Percentiles rank a stretch among this genome's conserved stretches.
These are phyloP conservation scores for Penicillium cataractarum DNA, from an alignment of 495 filamentous ascomycete species.

Conservation along the genomic window DNA sequence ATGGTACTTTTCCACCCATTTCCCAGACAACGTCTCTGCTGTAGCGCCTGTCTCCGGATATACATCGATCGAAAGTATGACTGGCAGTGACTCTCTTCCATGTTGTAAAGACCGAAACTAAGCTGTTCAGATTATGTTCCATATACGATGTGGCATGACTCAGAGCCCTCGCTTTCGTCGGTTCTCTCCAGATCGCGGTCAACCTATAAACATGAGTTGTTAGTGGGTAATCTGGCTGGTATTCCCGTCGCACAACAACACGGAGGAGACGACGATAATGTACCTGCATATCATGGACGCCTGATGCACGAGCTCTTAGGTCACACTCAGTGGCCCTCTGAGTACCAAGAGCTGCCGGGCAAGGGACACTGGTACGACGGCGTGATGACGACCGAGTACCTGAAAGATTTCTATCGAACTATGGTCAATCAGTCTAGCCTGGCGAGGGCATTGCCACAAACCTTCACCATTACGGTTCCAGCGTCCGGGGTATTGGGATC, in stretches of 20 bases:
- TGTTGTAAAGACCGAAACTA: neutral
- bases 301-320: constrained; percentile 52
- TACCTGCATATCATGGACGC: constrained; percentile 60
- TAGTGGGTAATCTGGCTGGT: constrained; percentile 53
- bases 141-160: constrained; percentile 57
- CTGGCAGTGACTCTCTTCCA: neutral
- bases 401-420: constrained; percentile 47
- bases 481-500: constrained; percentile 54
- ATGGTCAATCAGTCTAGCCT: constrained; percentile 1
- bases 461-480: constrained; percentile 51
- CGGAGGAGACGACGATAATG: constrained; percentile 60
- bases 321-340: constrained; percentile 41
- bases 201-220: constrained; percentile 58
- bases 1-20: constrained; percentile 62
- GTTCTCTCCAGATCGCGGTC: constrained; percentile 50
- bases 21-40: constrained; percentile 60
- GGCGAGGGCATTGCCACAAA: constrained; percentile 21
- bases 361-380: constrained; percentile 59
- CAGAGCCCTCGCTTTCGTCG: constrained; percentile 49
- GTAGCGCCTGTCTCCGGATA: constrained; percentile 62
- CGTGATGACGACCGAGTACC: constrained; percentile 43
- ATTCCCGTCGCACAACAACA: constrained; percentile 63
- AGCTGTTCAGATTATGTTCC: constrained; percentile 57
- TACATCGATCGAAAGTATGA: constrained; percentile 59
- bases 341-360: constrained; percentile 54